Base-by-base conservation (phyloP, 768 basidiomycete genomes). In the Leccinum rimulosum region DNA sequence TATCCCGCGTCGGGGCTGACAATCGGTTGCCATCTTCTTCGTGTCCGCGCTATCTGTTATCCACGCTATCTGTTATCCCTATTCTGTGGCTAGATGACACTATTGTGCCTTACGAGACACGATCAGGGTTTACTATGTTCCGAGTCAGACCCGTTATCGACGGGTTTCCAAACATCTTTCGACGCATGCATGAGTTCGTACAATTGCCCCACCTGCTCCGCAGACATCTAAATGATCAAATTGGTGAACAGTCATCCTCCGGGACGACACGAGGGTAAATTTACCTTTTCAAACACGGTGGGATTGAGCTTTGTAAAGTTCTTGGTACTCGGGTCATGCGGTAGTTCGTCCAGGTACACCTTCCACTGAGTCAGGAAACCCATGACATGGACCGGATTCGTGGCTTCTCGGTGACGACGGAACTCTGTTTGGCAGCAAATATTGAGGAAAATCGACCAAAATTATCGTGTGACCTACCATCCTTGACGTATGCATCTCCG, bases 351-450 rank as follows among this genome's bases (percentile, higher is more conserved):
- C 57, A 98, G 80, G 73, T 99, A 98, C 58, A 83, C 72, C 73
- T 96, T 97, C 96, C 96, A 99, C 68, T 98, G 92, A 3, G 89
- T 88, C 9, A 98, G 79, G 70, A 99, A 99, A 3, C 93, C 95
- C 71, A 98, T 96, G 61, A 98, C 85, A 71, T 98, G 86, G 8
- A 88, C 80, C 3, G 94, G 91, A 74, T 98, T 98, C 22, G 87
- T 87, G 11, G 87, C 84, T 25, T 82, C 77, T 65, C 78, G 84
- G 63, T 97, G 95, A 50, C 89, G 79, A 7, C 90, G 86, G 73
- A 97, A 98, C 74, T 99, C 96, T 93, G 60, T 22, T n/a, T 33
- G 33, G 33, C 33, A 48, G 22, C 1, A 38, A 59, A 56, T 15
- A 55, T 43, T 64, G 54, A 54, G 55, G 35, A 49, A 59, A 59